phyloP scores from a whole-genome alignment of 495 filamentous ascomycete genomes.

The Daldinia concentrica region DNA sequence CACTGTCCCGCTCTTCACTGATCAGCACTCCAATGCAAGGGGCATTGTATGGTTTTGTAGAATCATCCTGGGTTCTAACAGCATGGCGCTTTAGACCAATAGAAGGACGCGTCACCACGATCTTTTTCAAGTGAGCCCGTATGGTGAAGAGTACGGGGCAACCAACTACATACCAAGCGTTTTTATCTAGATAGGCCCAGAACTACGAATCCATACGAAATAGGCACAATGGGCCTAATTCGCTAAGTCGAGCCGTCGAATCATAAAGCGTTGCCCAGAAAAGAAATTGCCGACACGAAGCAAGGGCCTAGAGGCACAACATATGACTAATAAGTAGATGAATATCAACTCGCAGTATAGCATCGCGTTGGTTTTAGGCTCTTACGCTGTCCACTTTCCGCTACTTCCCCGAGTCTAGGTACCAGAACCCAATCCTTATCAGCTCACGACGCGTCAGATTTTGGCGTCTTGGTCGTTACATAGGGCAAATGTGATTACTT shows the following conservation, averaged over 20 bases:
- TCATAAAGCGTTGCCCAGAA: background rate
- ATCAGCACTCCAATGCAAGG: constrained; percentile 37
- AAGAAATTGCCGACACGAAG: constrained; percentile 11
- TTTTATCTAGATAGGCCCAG: constrained; percentile 1
- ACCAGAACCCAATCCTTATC: background rate
- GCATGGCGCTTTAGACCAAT: constrained; percentile 13
- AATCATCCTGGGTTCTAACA: constrained; percentile 15
- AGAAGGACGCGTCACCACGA: constrained; percentile 19
- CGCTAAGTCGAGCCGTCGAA: constrained; percentile 1
- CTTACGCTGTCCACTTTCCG: constrained; percentile 27
- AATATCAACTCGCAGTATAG: constrained; percentile 15
- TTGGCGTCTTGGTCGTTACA: constrained; percentile 25
- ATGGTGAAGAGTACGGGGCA: background rate
- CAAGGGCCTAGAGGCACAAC: constrained; percentile 12
- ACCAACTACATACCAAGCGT: background rate
- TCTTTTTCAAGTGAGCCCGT: background rate
- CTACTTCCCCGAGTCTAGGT: constrained; percentile 19
- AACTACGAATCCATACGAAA: constrained; percentile 13
- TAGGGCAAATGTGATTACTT: constrained; percentile 4
- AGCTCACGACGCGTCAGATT: constrained; percentile 31
- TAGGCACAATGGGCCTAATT: background rate
- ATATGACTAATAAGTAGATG: constrained; percentile 26
- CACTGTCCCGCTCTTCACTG: constrained; percentile 20
- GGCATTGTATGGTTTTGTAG: constrained; percentile 5
- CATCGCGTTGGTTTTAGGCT: constrained; percentile 15